Evolutionary conservation across 441 rosid species (phyloP).

Genomic region (Euphorbia schlechtendalii): DNA sequence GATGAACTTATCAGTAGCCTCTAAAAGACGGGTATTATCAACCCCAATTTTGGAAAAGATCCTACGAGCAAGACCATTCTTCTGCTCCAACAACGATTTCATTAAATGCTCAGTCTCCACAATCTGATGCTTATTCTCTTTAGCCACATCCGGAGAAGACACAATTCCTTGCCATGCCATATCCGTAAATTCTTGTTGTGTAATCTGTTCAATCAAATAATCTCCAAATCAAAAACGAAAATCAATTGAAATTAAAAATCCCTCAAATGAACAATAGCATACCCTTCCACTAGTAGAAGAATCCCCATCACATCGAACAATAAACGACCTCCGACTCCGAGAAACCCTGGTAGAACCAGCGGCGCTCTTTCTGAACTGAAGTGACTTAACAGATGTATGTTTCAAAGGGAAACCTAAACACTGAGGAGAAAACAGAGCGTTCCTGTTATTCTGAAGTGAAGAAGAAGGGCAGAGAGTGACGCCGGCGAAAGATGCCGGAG

Average conservation of each 20-base stretch:
- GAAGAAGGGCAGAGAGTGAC: constrained; percentile 24
- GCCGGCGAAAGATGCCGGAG: constrained; percentile 36
- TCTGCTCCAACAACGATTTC: constrained; percentile 93
- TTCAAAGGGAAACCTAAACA: constrained; percentile 36
- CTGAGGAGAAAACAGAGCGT: constrained; percentile 24
- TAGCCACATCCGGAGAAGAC: constrained; percentile 90
- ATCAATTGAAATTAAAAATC: neutral
- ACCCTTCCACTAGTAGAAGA: constrained; percentile 69
- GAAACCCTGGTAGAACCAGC: constrained; percentile 21
- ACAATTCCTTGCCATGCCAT: constrained; percentile 99
- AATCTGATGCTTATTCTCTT: constrained; percentile 92
- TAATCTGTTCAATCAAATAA: constrained; percentile 42
- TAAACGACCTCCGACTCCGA: constrained; percentile 28
- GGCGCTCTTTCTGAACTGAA: constrained; percentile 25
- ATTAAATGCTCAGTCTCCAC: constrained; percentile 97
- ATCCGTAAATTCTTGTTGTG: constrained; percentile 93
- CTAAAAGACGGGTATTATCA: constrained; percentile 85
- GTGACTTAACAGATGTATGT: constrained; percentile 26
- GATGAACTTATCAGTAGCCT: constrained; percentile 81
- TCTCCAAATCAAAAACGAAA: neutral
- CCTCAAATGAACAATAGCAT: neutral
- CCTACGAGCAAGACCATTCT: constrained; percentile 97
- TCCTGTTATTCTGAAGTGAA: constrained; percentile 19
- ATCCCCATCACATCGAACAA: constrained; percentile 51
- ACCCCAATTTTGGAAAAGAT: constrained; percentile 81